Conservation (phyloP, 2,329 filamentous ascomycete genomes). For the Pyrenophora graminea region DNA sequence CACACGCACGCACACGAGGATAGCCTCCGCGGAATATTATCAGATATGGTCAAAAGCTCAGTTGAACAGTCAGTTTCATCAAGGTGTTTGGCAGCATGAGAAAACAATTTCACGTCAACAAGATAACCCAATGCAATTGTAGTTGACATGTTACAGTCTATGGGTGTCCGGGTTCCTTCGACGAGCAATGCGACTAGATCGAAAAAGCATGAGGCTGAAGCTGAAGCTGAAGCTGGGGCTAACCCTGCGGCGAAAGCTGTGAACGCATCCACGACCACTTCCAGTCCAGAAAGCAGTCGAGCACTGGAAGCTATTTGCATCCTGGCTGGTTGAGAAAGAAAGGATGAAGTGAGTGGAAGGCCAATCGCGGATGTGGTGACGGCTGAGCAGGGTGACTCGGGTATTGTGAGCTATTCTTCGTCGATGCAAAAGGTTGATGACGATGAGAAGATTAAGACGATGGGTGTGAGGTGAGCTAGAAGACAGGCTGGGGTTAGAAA, state of each 20-base stretch:
- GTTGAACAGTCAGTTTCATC: slow-evolving; percentile 27
- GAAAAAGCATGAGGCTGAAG: slow-evolving; percentile 52
- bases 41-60: not conserved
- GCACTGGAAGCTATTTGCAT: not conserved
- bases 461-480: not conserved
- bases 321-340: slow-evolving; percentile 1
- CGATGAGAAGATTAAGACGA: slow-evolving; percentile 10
- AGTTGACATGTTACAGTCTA: slow-evolving; percentile 2
- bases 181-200: slow-evolving; percentile 53
- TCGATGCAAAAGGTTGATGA: slow-evolving; percentile 8
- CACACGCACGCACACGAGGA: no score
- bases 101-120: not conserved
- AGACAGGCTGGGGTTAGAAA: not conserved
- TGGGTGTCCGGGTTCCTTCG: slow-evolving; percentile 26
- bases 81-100: slow-evolving; percentile 38
- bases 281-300: slow-evolving; percentile 47
- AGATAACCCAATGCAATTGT: not conserved
- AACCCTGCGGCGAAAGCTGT: no score
- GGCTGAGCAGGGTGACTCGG: slow-evolving; percentile 12
- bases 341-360: slow-evolving; percentile 30
- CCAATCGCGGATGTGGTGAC: slow-evolving; percentile 15
- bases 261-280: slow-evolving; percentile 49
- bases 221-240: slow-evolving; percentile 24
- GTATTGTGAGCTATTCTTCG: slow-evolving; percentile 6
- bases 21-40: not conserved